Base-by-base conservation (phyloP, 805 yeast species). In the Metschnikowia picachoensis region DNA sequence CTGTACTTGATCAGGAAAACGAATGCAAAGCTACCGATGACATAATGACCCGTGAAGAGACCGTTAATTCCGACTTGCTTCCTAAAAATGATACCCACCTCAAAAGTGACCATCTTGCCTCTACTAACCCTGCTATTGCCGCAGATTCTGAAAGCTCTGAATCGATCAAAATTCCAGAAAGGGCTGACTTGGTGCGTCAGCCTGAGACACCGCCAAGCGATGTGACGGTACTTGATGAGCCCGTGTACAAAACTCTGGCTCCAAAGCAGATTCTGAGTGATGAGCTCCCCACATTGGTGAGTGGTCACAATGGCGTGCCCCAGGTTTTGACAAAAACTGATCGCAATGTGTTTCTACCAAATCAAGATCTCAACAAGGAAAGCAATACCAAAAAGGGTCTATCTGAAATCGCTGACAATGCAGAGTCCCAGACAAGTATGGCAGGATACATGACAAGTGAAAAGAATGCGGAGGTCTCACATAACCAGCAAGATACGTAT, bases 211-310 rank as follows among this genome's bases (percentile, higher is more conserved):
- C 36, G 9, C 30, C 12, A 14, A 25, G 29, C 4, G 37, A 31
- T 12, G 9, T 20, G 10, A 25, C 28, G 5, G 31, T 25, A 7
- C 13, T 28, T 27, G 15, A 39, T 28, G 20, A 13, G 11, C 42
- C 42, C 25, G 12, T 13, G 8, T 16, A 32, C 17, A 29, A 29
- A 35, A 30, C 17, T 4, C 8, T 13, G 8, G 4, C 39, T 35
- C 27, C 37, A 13, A 25, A 41, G 10, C 29, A 25, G 32, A 30
- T 10, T 25, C 37, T n/a, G n/a, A 13, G 37, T 7, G 37, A 44
- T 14, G 43, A 44, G 4, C 37, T 39, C 31, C 44, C 48, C 12
- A 45, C 48, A 7, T 33, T 45, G 28, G 44, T 45, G 35, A 40
- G 44, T 32, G 44, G 38, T 13, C 25, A 16, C 6, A 16, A 36